Conservation (phyloP, 2,329 filamentous ascomycete species). For the Fusarium sp. region DNA sequence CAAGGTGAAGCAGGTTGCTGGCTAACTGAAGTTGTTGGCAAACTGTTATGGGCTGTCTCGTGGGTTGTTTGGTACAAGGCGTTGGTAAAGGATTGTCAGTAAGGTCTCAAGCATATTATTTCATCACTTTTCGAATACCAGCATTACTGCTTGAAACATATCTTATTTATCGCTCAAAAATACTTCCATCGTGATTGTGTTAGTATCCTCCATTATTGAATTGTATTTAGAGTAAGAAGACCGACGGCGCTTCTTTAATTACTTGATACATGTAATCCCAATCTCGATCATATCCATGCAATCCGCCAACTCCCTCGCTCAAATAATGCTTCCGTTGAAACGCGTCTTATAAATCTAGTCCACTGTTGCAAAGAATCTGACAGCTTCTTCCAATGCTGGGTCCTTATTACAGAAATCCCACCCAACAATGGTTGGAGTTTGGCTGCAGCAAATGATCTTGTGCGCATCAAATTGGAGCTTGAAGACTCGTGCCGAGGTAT, state of each 20-base stretch:
- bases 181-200: neutral
- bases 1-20: conserved; percentile 86
- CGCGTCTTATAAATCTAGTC: conserved; percentile 47
- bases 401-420: conserved; percentile 98
- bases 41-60: neutral
- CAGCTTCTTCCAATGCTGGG: conserved; percentile 79
- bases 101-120: conserved; percentile 33
- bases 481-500: conserved; percentile 77
- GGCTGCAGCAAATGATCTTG: conserved; percentile 93
- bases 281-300: conserved; percentile 16
- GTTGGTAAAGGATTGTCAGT: conserved; percentile 44
- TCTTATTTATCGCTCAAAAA: neutral
- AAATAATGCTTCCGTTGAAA: conserved; percentile 27
- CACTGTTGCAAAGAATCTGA: conserved; percentile 79
- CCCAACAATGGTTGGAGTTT: conserved; percentile 90
- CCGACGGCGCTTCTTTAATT: conserved; percentile 1
- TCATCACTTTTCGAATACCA: conserved; percentile 2
- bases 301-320: conserved; percentile 40
- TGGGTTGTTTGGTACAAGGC: conserved; percentile 32
- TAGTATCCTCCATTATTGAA: neutral
- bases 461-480: conserved; percentile 96
- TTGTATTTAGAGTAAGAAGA: conserved; percentile 7
- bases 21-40: conserved; percentile 51
- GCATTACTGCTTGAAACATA: neutral
- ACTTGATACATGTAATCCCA: conserved; percentile 27